Evolutionary conservation across 2,329 filamentous ascomycete species (phyloP).

Genomic region (Sordariomycetes sp.): DNA sequence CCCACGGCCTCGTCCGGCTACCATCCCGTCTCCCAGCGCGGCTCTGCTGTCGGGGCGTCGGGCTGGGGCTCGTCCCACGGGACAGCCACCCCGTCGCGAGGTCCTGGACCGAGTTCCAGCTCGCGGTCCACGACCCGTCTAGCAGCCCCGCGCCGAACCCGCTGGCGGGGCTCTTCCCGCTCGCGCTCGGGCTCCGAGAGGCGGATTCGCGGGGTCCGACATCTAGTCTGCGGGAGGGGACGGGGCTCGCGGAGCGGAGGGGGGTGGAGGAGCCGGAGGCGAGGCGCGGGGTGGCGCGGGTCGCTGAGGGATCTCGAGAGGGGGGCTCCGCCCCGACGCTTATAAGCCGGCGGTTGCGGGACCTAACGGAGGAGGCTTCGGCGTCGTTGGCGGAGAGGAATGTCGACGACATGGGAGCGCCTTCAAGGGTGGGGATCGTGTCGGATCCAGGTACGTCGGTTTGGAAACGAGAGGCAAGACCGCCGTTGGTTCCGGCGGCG

Average conservation of each 20-base stretch:
- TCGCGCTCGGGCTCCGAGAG: neutral
- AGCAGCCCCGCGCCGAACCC: slow-evolving; percentile 17
- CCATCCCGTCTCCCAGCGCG: neutral
- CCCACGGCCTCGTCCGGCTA: neutral
- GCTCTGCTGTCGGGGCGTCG: neutral
- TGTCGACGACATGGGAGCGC: slow-evolving; percentile 22
- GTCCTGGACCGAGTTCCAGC: slow-evolving; percentile 41
- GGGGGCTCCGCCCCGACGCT: slow-evolving; percentile 15
- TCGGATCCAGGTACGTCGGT: neutral
- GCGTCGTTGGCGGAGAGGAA: slow-evolving; percentile 26
- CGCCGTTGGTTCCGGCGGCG: neutral
- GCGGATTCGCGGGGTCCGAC: neutral
- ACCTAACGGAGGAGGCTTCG: slow-evolving; percentile 23
- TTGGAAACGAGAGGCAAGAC: neutral
- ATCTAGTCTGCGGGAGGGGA: slow-evolving; percentile 25
- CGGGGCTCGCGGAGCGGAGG: slow-evolving; percentile 29
- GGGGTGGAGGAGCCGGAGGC: slow-evolving; percentile 1
- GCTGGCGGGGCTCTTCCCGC: slow-evolving; percentile 2
- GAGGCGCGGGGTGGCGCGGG: slow-evolving; percentile 18
- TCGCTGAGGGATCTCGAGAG: slow-evolving; percentile 16
- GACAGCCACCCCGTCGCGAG: slow-evolving; percentile 17
- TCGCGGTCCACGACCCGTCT: slow-evolving; percentile 36
- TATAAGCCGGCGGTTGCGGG: slow-evolving; percentile 34
- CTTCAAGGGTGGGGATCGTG: neutral
- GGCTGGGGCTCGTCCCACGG: neutral